Evolutionary conservation across 1,139 yeast species (phyloP).

Genomic region (Pichia sp.): DNA sequence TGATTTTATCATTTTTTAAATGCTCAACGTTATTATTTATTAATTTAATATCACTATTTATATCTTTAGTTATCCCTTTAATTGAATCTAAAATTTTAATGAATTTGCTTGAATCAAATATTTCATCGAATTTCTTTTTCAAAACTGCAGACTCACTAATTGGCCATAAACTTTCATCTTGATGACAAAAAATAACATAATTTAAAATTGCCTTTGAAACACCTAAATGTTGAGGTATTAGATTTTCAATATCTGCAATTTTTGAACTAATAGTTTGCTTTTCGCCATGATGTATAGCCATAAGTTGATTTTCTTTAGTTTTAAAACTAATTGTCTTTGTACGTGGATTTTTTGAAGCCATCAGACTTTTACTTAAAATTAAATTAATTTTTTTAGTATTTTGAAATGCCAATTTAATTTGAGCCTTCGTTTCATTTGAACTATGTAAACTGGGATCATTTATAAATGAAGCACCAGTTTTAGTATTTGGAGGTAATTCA

Average conservation of each 20-base stretch:
- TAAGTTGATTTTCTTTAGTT: slow-evolving; percentile 84
- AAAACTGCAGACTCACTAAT: slow-evolving; percentile 82
- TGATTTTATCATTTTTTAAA: slow-evolving; percentile 61
- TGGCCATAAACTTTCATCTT: slow-evolving; percentile 97
- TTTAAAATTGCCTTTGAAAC: slow-evolving; percentile 84
- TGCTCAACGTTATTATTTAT: slow-evolving; percentile 76
- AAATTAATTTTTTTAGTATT: slow-evolving; percentile 69
- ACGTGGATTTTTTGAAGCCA: slow-evolving; percentile 51
- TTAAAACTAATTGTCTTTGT: slow-evolving; percentile 64
- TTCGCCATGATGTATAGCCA: slow-evolving; percentile 55
- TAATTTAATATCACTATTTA: slow-evolving; percentile 66
- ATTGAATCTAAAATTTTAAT: slow-evolving; percentile 84
- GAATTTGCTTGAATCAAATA: slow-evolving; percentile 90
- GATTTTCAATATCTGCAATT: slow-evolving; percentile 77
- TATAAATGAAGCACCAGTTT: slow-evolving; percentile 86
- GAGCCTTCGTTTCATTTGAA: slow-evolving; percentile 76
- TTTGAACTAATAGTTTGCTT: slow-evolving; percentile 74
- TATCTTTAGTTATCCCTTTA: slow-evolving; percentile 70
- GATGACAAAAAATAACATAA: slow-evolving; percentile 94
- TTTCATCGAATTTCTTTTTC: slow-evolving; percentile 92
- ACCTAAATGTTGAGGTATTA: slow-evolving; percentile 78
- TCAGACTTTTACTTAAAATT: slow-evolving; percentile 85
- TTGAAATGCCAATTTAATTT: slow-evolving; percentile 80
- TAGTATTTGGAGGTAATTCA: slow-evolving; percentile 89
- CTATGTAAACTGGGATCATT: slow-evolving; percentile 86